phyloP scores from a whole-genome alignment of 768 basidiomycete genomes.

The Termitomyces sp. region DNA sequence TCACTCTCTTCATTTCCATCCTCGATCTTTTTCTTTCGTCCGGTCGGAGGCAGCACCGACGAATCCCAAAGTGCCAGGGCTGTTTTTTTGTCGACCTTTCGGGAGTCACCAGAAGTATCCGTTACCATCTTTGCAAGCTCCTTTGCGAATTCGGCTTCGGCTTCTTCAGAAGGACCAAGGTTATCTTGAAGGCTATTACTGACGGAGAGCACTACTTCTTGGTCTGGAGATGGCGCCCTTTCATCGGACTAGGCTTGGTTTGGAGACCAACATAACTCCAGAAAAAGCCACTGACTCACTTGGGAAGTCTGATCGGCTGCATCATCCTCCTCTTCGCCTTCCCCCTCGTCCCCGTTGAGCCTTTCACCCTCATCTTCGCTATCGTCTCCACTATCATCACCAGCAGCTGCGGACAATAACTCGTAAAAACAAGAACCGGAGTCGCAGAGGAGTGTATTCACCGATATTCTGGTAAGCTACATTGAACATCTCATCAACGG shows the following conservation, averaged over 20 bases:
- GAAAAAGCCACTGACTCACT: conserved; percentile 28
- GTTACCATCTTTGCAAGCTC: conserved; percentile 95
- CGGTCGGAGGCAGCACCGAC: conserved; percentile 62
- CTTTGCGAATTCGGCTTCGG: conserved; percentile 89
- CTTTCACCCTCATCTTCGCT: conserved; percentile 62
- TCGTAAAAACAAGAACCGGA: not conserved
- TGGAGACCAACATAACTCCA: not conserved
- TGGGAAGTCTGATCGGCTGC: conserved; percentile 48
- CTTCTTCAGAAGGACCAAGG: conserved; percentile 82
- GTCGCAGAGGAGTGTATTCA: conserved; percentile 23
- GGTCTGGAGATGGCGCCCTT: conserved; percentile 79
- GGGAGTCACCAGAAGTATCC: conserved; percentile 74
- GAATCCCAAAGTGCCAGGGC: conserved; percentile 88
- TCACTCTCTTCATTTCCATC: conserved; percentile 50
- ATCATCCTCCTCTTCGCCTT: conserved; percentile 65
- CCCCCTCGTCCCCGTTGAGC: conserved; percentile 37
- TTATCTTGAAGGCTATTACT: conserved; percentile 54
- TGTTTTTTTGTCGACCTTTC: conserved; percentile 85
- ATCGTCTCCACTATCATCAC: conserved; percentile 58
- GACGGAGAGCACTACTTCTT: conserved; percentile 62
- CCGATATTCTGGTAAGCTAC: conserved; percentile 55
- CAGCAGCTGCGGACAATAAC: conserved; percentile 14
- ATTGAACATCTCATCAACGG: conserved; percentile 88
- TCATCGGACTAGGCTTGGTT: conserved; percentile 42
- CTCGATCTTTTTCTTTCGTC: conserved; percentile 60